phyloP scores from a whole-genome alignment of 345 rosid species.

The Iberis pinnata region DNA sequence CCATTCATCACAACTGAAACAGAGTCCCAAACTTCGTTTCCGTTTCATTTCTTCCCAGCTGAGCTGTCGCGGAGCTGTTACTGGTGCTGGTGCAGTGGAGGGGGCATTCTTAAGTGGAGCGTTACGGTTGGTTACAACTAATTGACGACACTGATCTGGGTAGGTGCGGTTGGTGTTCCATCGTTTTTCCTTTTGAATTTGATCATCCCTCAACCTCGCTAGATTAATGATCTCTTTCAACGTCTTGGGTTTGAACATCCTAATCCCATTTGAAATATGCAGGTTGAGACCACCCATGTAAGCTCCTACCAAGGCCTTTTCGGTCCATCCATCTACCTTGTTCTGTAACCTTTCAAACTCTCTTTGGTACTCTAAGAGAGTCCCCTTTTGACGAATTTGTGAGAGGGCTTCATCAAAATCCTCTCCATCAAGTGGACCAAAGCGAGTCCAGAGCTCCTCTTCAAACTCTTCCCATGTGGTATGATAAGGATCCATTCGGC shows the following conservation, averaged over 20 bases:
- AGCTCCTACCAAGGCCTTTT: neutral
- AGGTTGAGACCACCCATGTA: neutral
- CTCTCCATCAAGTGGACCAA: neutral
- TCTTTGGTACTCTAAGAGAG: neutral
- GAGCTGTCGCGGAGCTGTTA: too few relatives aligned
- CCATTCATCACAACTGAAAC: too few relatives aligned
- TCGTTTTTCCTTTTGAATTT: too few relatives aligned
- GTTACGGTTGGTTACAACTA: too few relatives aligned
- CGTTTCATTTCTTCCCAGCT: too few relatives aligned
- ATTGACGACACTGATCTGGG: too few relatives aligned
- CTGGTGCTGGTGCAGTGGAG: too few relatives aligned
- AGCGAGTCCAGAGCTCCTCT: neutral
- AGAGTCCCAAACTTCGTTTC: too few relatives aligned
- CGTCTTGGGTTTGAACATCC: neutral
- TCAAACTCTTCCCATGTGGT: neutral
- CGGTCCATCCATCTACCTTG: neutral
- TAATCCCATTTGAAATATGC: neutral
- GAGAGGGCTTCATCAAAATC: neutral
- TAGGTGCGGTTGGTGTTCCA: too few relatives aligned
- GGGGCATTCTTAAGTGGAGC: too few relatives aligned
- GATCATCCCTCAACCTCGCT: neutral
- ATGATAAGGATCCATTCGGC: neutral
- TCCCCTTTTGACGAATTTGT: neutral
- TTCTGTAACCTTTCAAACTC: neutral
- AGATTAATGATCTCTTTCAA: neutral